These are phyloP conservation scores for Panaeolus papilionaceus DNA, from an alignment of 768 basidiomycete species.

Conservation along the genomic window DNA sequence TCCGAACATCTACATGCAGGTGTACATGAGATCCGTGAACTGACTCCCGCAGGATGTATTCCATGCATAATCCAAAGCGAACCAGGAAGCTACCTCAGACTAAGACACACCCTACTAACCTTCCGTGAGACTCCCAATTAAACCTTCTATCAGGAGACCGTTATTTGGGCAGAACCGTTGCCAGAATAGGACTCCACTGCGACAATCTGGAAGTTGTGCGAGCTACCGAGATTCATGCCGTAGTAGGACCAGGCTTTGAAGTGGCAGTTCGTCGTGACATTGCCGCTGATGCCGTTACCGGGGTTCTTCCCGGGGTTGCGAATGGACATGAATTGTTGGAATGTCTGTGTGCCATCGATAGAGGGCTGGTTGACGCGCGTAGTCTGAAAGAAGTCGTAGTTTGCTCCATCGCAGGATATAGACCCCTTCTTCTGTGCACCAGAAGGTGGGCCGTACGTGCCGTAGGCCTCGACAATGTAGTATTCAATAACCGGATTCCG, in stretches of 20 bases:
- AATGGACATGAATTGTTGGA: slow-evolving; percentile 54
- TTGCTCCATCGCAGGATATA: slow-evolving; percentile 46
- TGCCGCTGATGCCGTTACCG: slow-evolving; percentile 37
- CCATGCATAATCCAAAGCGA: too few relatives aligned
- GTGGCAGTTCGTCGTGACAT: slow-evolving; percentile 45
- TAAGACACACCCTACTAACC: too few relatives aligned
- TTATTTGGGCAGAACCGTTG: slow-evolving; percentile 13
- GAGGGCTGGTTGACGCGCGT: slow-evolving; percentile 47
- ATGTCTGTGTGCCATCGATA: slow-evolving; percentile 48
- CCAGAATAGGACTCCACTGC: slow-evolving; percentile 43
- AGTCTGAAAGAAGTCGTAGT: slow-evolving; percentile 48
- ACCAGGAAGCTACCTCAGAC: too few relatives aligned
- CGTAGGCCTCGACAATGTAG: slow-evolving; percentile 46
- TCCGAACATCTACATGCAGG: too few relatives aligned
- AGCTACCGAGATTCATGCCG: slow-evolving; percentile 45
- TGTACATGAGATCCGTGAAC: too few relatives aligned
- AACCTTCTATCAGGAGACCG: background rate
- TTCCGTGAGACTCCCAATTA: too few relatives aligned
- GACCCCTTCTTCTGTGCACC: slow-evolving; percentile 37
- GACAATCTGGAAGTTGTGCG: slow-evolving; percentile 52
- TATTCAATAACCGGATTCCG: slow-evolving; percentile 49
- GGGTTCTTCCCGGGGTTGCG: slow-evolving; percentile 37
- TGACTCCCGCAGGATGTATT: too few relatives aligned
- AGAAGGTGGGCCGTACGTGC: slow-evolving; percentile 38
- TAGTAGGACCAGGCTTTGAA: slow-evolving; percentile 47